Evolutionary conservation across 257 asterid species (phyloP).

Genomic region (Ligustrum vulgare): DNA sequence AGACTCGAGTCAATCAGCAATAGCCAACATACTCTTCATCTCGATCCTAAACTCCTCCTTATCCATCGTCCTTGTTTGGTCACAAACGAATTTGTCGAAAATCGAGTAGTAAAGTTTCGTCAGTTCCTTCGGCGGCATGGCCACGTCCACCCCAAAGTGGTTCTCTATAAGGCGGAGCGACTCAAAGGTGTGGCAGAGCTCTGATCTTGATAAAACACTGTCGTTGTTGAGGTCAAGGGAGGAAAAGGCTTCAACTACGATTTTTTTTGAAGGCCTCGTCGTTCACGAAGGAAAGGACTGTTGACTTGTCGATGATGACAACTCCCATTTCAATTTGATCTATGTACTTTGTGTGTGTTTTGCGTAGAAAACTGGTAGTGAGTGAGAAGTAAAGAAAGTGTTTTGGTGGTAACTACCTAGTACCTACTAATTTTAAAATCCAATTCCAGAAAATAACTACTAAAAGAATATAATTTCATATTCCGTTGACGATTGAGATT

Average conservation of each 20-base stretch:
- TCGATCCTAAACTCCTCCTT: no score
- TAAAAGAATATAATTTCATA: no score
- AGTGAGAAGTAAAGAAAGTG: background rate
- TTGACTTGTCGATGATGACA: constrained; percentile 75
- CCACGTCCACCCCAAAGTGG: constrained; percentile 76
- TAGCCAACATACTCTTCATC: no score
- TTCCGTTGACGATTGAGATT: no score
- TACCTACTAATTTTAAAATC: no score
- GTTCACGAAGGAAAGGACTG: constrained; percentile 56
- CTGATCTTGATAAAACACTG: constrained; percentile 80
- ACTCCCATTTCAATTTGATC: constrained; percentile 52
- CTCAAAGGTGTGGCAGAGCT: constrained; percentile 80
- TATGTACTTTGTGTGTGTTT: background rate
- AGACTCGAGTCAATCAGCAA: no score
- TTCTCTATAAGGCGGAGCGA: constrained; percentile 65
- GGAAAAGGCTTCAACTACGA: constrained; percentile 56
- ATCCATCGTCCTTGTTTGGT: no score
- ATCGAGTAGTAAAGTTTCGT: constrained; percentile 75
- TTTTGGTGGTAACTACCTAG: background rate
- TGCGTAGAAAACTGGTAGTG: constrained; percentile 6
- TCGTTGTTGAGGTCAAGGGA: constrained; percentile 68
- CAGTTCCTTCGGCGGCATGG: constrained; percentile 74
- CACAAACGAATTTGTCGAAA: constrained; percentile 61
- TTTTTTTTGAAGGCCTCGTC: constrained; percentile 54
- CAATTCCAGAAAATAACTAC: no score